Evolutionary conservation across 2,329 filamentous ascomycete species (phyloP), one percentile per base, ranked within the genome.

Genomic region (Trichoderma lentiforme): DNA sequence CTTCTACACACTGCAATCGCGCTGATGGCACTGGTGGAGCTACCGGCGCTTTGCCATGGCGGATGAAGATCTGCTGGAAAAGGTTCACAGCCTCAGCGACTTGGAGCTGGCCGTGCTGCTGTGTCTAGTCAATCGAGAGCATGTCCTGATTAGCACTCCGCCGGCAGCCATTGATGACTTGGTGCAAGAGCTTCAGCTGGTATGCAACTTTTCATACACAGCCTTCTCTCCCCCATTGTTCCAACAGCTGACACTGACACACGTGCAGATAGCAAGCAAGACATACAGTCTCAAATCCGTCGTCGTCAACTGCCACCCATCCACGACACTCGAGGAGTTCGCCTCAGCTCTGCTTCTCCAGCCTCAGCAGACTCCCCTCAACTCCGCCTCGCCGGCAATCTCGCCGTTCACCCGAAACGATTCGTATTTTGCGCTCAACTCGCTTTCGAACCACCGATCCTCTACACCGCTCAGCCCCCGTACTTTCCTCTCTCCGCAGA

Each of bases 51-150:
- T 73, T 73, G 77, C 73, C 78, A 92, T 92, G 90, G 89, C 88
- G 80, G 84, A 88, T 83, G 85, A 87, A 78, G 81, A 83, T 71
- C 85, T 94, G 74, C 84, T 91, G 73, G 85, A 88, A 74, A 92
- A 91, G 81, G 88, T 97, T 76, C 92, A 95, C 78, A 87, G 89
- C 76, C 86, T 98, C 74, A 93, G 91, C 78, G 95, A 98, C 83
- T 86, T 98, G 53, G 95, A 98, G 82, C 89, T 98, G 73, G 96
- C 95, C 28, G 84, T 92, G 15, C 86, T 98, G 53, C 88, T 98
- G 65, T 95, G 92, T 79, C 88, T 98, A 66, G 87, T 94, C 74
- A 90, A 91, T 73, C 88, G 91, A 75, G 93, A 97, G 81, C 95
- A 98, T 81, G 97, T 94, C 83, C 90, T 98, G 76, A 90, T 98